phyloP scores from a whole-genome alignment of 257 asterid genomes.

The Nicotiana undulata region DNA sequence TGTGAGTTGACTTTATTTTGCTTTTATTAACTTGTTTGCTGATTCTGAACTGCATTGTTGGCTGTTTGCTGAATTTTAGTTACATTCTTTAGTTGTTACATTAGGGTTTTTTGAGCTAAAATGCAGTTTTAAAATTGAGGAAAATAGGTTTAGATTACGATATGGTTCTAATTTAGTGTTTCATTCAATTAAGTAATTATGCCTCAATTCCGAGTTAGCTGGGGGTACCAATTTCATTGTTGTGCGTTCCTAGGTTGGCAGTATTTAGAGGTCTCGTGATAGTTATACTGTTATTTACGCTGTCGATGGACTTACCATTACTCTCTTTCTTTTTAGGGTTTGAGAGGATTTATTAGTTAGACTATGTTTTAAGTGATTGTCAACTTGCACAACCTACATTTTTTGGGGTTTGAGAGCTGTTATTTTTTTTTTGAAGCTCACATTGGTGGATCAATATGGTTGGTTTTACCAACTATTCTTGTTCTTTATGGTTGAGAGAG shows the following conservation, averaged over 20 bases:
- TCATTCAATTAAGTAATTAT: neutral
- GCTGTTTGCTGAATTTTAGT: neutral
- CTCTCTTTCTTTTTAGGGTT: neutral
- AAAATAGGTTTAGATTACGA: neutral
- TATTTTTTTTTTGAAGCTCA: neutral
- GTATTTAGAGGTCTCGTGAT: neutral
- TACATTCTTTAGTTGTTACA: neutral
- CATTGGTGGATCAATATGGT: neutral
- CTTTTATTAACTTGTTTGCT: neutral
- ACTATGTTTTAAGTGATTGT: neutral
- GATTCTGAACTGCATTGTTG: neutral
- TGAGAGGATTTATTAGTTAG: neutral
- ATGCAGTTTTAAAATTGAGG: neutral
- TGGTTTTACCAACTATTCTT: too few species aligned
- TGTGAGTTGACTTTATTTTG: constrained; percentile 18
- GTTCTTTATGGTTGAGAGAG: too few species aligned
- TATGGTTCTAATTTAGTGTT: neutral
- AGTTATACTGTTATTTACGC: neutral
- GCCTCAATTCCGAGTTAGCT: neutral
- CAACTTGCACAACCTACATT: neutral
- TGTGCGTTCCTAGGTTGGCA: neutral
- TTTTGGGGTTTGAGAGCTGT: neutral
- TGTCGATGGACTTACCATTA: neutral
- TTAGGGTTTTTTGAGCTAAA: neutral
- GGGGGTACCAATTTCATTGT: neutral